Evolutionary conservation across 495 filamentous ascomycete species (phyloP), one percentile per base, ranked within the genome.

Genomic region (Haplographium delicatum): DNA sequence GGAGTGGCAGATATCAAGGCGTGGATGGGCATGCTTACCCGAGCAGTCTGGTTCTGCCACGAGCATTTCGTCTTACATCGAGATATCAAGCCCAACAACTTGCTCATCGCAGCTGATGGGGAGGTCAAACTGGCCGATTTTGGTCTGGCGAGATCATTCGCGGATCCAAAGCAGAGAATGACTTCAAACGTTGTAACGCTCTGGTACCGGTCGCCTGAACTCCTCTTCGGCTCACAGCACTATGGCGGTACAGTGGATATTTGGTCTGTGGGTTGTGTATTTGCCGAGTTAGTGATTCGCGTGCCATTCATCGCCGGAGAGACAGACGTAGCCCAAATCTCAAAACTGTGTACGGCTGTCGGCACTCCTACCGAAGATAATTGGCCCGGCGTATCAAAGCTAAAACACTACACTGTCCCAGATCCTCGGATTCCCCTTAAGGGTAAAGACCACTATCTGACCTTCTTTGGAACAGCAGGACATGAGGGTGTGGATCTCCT

Each of bases 51-150:
- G 85, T 97, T 91, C 72, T 97, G 94, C 69, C 94, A 99, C 67
- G 87, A 88, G 64, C 94, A 93, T 65, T 89, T 83, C 56, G 80
- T 99, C 2, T 72, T 99, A 35, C 94, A 99, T 70, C 86, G 93
- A 54, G 94, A 99, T 72, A 97, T 99, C 73, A 99, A 99, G 65
- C 91, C 93, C 26, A 97, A 97, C 78, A 97, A 99, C 68, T 71
- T 97, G 62, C 78, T 99, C 39, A 93, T 97, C 53, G 89, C 90
- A 11, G 84, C 89, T 10, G 84, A 95, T 62, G 91, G 93, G 18
- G 86, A 91, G 61, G 80, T 97, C 51, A 99, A 94, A 64, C 78
- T 99, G 37, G 94, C 93, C 5, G 93, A 99, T 85, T 99, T 99
- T 63, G 93, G 93, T 73, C 79, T 97, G 23, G 93, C 93, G 9